Percentiles rank a stretch among this genome's conserved stretches.
These are phyloP conservation scores for Soucietia sequanensis DNA, from an alignment of 805 yeast genomes.

Conservation along the genomic window DNA sequence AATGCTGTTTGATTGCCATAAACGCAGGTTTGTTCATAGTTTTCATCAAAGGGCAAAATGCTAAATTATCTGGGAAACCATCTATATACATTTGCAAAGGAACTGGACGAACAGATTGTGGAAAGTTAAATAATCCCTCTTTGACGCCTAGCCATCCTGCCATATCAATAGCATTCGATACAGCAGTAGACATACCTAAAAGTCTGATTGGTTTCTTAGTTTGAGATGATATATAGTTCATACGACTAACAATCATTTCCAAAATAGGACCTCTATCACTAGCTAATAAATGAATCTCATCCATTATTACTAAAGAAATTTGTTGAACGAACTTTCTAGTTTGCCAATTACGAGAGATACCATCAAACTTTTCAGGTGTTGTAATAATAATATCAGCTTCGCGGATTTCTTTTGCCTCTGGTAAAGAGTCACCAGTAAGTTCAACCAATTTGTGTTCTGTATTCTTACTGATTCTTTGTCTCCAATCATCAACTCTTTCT, in stretches of 20 bases:
- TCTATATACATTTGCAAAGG: conserved; percentile 86
- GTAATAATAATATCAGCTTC: conserved; percentile 76
- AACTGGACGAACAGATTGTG: conserved; percentile 80
- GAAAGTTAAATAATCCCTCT: conserved; percentile 75
- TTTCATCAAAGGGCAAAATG: conserved; percentile 82
- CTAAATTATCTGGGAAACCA: conserved; percentile 79
- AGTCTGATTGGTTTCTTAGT: conserved; percentile 62
- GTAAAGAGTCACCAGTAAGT: conserved; percentile 79
- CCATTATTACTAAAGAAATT: conserved; percentile 77
- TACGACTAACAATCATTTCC: conserved; percentile 86
- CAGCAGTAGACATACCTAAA: conserved; percentile 82
- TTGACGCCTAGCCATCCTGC: conserved; percentile 80
- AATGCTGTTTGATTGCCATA: conserved; percentile 88
- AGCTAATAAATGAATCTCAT: conserved; percentile 79
- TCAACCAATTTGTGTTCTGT: conserved; percentile 62
- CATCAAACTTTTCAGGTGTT: conserved; percentile 86
- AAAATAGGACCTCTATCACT: conserved; percentile 85
- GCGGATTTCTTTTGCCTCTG: conserved; percentile 63
- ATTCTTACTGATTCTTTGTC: conserved; percentile 46
- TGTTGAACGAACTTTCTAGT: conserved; percentile 72
- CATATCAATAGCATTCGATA: conserved; percentile 81
- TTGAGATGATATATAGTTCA: conserved; percentile 66
- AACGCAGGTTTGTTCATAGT: conserved; percentile 89
- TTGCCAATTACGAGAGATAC: conserved; percentile 85
- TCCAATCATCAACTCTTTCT: conserved; percentile 84